Evolutionary conservation across 2,329 filamentous ascomycete genomes (phyloP), one percentile per base, ranked within the genome.

Genomic region (Cladosporium sp.): DNA sequence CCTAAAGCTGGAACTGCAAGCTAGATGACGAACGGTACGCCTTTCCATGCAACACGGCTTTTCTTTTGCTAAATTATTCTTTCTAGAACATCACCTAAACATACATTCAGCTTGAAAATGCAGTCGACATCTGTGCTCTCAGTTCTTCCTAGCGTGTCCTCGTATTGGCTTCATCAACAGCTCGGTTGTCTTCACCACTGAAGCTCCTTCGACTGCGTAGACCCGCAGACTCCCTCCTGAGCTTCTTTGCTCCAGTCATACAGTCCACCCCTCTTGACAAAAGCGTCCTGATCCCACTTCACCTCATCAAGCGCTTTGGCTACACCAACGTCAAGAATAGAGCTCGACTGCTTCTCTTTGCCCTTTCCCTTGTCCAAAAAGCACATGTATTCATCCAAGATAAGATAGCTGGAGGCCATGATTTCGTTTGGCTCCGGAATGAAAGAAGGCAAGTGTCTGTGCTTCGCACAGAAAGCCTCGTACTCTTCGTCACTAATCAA

Each of bases 351-450:
- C 38, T 56, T 61, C 19, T 69, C 68, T 3, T 59, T 49, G 2
- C 60, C 60, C 14, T 57, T 61, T 3, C 69, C 70, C 53, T 73
- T 72, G 55, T 78, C 74, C 19, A 80, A 60, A 58, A 79, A 79
- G 40, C 76, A 66, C 61, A 79, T 61, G 53, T 72, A 74, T 65
- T 80, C 77, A 54, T 80, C 77, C 19, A 80, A 54, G 33, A 81
- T 68, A 13, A 81, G 66, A 60, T 80, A 80, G 48, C 70, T 75
- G 33, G 66, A 72, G 2, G 70, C 72, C 77, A 81, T 81, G 18
- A 76, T 53, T 1, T 69, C 59, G 53, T 81, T 81, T 3, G 69
- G 61, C 61, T 81, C 77, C 0, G 75, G 72, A 2, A 78, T 71
- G 43, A 77, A 74, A 35, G 68, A 72, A 11, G 60, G 46, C 41